Evolutionary conservation across 2,329 filamentous ascomycete species (phyloP), one percentile per base, ranked within the genome.

Genomic region (Talaromyces albobiverticillius): DNA sequence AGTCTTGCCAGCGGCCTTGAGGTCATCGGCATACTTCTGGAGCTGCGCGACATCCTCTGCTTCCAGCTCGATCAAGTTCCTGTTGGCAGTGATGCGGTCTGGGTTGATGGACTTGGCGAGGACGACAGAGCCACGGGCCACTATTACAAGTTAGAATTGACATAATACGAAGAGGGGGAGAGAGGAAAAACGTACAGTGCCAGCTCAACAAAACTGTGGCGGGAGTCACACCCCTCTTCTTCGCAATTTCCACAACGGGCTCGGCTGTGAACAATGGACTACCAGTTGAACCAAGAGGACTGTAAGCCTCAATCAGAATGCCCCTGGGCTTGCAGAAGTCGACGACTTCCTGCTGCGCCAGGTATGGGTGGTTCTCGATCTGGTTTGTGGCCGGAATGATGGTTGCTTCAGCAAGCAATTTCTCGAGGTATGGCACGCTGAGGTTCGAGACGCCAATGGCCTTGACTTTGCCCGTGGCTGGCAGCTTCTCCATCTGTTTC

Each of bases 371-470:
- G 26, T 74, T 65, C 61, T 83, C 80, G 46, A 82, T 61, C 63
- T 83, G 77, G 57, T 80, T 76, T 7, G 70, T 76, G 1, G 77
- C 75, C 3, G 79, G 75, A 36, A 77, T 67, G 18, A 80, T 69
- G 1, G 63, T 71, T n/a, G 70, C 67, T 41, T 79, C 69, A 46
- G 72, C 65, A 3, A 82, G 56, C 13, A 82, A 62, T 18, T 71
- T 65, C 55, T 80, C 75, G 57, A 81, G 62, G 56, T 81, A 77
- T 0, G 68, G 66, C 48, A 75, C 67, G 53, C 71, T 74, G 66
- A 79, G 81, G 64, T 82, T 82, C 25, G 72, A 77, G 13, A 81
- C 71, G 4, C 79, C 79, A 55, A 82, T 79, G 0, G 79, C 78
- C 53, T 70, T 76, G 36, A 69, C 68, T 58, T 80, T 77, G 20